Evolutionary conservation across 352 stramenopile species (phyloP).

Genomic region (Globisporangium spiculum): DNA sequence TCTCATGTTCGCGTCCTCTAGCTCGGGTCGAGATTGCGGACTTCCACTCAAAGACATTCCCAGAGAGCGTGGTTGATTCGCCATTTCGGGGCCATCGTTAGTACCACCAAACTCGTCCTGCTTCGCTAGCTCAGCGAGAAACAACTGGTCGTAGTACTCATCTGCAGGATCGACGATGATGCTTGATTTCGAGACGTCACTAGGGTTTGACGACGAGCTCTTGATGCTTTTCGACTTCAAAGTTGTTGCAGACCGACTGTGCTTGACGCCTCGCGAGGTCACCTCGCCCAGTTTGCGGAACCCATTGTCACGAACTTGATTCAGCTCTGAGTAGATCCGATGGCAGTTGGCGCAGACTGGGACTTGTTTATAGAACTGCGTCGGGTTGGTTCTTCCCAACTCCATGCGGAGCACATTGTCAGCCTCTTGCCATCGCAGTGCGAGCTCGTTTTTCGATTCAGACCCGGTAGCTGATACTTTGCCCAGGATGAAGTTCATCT

Average conservation of each 20-base stretch:
- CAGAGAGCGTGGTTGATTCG: background rate
- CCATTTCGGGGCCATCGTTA: background rate
- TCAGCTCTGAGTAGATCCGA: slow-evolving; percentile 60
- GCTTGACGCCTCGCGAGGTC: slow-evolving; percentile 7
- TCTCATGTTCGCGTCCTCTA: slow-evolving; percentile 4
- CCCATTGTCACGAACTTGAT: slow-evolving; percentile 40
- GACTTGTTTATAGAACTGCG: slow-evolving; percentile 79
- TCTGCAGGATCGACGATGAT: slow-evolving; percentile 3
- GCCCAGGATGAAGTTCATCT: slow-evolving; percentile 47
- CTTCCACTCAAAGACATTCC: background rate
- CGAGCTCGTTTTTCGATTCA: slow-evolving; percentile 20
- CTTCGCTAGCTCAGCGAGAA: slow-evolving; percentile 63
- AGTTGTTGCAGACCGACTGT: background rate
- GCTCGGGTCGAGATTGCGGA: slow-evolving; percentile 9
- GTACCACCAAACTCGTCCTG: slow-evolving; percentile 19
- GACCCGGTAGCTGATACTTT: background rate
- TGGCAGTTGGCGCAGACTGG: slow-evolving; percentile 72
- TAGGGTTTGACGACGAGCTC: background rate
- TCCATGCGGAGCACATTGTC: slow-evolving; percentile 63
- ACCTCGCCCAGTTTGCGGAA: slow-evolving; percentile 26
- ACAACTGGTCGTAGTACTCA: slow-evolving; percentile 48
- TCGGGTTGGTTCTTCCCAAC: slow-evolving; percentile 59
- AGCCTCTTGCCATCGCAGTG: slow-evolving; percentile 59
- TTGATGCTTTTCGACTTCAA: slow-evolving; percentile 4
- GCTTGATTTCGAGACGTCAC: background rate